Evolutionary conservation across 169 alveolate species (phyloP), one percentile per base, ranked within the genome.

Genomic region (Hepatocystis sp.): DNA sequence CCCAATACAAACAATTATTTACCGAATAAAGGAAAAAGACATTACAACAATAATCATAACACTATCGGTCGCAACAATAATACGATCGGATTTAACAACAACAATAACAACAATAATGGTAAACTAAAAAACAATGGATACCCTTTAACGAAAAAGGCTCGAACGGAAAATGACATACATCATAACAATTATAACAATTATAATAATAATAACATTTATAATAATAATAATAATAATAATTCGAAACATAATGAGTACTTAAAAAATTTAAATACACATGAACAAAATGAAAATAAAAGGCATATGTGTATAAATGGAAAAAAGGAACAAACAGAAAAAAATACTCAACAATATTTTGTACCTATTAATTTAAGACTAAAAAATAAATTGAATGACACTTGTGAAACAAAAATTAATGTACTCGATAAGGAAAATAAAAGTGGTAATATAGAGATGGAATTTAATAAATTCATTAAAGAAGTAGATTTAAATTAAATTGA

Each of bases 361-460:
- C 86, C 86, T 23, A 71, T 71, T 51, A 71, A 71, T 40, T 71
- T 71, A 46, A 55, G 86, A 42, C 39, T 71, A 56, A 71, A 71
- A 51, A 71, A 71, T 51, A 71, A 71, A 60, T 63, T 71, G 36
- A 56, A 23, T 47, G 86, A 71, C 36, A 19, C 30, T 34, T 71
- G 86, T 34, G 86, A 71, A 56, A 71, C 86, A 8, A 71, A 55
- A 49, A 55, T 71, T 71, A 71, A 71, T 39, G 46, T 11, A 13
- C 21, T 71, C 15, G 44, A 68, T 3, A 36, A 68, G 42, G 56
- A 27, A 39, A 68, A 28, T 25, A 34, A 21, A 11, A 47, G 1
- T 2, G 15, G 17, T 25, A 44, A 44, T 49, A 34, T 71, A 42
- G 86, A 71, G 25, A 23, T 30, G 13, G 86, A 71, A 56, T 71